Percentiles rank a stretch among this genome's conserved stretches.
These are phyloP conservation scores for Pichia cactophila DNA, from an alignment of 1,139 yeast species.

Conservation along the genomic window DNA sequence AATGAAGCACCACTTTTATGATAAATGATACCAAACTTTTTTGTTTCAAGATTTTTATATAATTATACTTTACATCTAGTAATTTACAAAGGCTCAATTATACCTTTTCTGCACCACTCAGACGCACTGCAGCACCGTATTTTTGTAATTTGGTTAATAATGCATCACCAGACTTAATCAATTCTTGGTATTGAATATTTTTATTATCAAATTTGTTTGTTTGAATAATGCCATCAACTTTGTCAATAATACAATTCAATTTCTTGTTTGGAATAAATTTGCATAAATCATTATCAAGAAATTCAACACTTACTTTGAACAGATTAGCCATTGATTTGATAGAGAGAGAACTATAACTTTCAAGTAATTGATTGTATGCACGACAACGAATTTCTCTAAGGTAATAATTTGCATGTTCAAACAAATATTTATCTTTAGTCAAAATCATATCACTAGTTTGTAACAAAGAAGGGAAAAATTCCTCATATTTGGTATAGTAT, in stretches of 20 bases:
- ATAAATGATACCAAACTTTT: too few species aligned
- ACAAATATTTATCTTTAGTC: constrained; percentile 65
- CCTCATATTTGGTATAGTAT: constrained; percentile 81
- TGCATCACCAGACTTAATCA: constrained; percentile 89
- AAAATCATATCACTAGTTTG: constrained; percentile 73
- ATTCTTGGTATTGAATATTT: constrained; percentile 82
- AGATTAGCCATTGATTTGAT: constrained; percentile 89
- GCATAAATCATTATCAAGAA: constrained; percentile 72
- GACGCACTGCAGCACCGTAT: constrained; percentile 94
- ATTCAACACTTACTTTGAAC: constrained; percentile 81
- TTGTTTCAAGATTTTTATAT: not conserved
- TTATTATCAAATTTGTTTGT: constrained; percentile 96
- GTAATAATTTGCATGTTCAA: constrained; percentile 74
- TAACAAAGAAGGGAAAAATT: constrained; percentile 71
- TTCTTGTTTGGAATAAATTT: constrained; percentile 90
- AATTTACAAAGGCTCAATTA: constrained; percentile 8
- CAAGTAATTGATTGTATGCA: constrained; percentile 90
- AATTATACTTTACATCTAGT: not conserved
- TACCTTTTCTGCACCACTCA: constrained; percentile 82
- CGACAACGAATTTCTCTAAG: constrained; percentile 91
- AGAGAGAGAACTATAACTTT: constrained; percentile 86
- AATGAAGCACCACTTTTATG: constrained; percentile 5
- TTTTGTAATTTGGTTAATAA: constrained; percentile 90
- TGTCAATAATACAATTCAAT: constrained; percentile 90
- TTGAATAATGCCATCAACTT: constrained; percentile 91